phyloP scores from a whole-genome alignment of 495 filamentous ascomycete species.

The Daldinia bambusicola region DNA sequence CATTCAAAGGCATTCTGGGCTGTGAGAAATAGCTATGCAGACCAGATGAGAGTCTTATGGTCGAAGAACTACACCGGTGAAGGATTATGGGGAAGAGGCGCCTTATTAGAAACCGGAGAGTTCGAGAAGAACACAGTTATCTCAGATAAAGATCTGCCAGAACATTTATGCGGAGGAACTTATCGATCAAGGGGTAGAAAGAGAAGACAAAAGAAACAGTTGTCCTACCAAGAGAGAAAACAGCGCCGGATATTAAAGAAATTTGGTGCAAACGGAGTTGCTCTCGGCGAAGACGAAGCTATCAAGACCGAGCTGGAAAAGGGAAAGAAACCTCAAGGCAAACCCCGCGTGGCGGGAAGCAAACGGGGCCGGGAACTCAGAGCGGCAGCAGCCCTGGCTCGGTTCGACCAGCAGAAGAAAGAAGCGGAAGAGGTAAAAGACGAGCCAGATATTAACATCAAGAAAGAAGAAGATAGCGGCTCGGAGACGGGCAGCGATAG shows the following conservation, averaged over 20 bases:
- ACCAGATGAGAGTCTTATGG: constrained; percentile 72
- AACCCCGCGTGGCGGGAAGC: constrained; percentile 77
- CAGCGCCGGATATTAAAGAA: constrained; percentile 75
- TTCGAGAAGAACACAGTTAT: constrained; percentile 64
- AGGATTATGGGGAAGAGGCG: constrained; percentile 78
- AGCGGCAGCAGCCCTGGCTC: constrained; percentile 77
- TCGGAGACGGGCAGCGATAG: constrained; percentile 55
- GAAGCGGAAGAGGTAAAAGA: constrained; percentile 53
- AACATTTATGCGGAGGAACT: constrained; percentile 75
- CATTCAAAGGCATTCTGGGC: constrained; percentile 78
- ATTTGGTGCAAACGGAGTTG: constrained; percentile 73
- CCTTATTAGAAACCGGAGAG: constrained; percentile 65
- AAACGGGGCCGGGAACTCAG: constrained; percentile 76
- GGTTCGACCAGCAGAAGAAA: constrained; percentile 70
- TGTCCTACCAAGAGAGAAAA: constrained; percentile 70
- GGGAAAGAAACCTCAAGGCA: constrained; percentile 66
- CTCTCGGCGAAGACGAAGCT: constrained; percentile 73
- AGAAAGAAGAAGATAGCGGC: constrained; percentile 48
- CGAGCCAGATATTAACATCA: constrained; percentile 46
- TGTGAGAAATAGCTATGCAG: constrained; percentile 72
- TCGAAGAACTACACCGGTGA: constrained; percentile 74
- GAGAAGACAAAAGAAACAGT: constrained; percentile 61
- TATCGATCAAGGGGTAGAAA: constrained; percentile 65
- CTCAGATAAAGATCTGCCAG: constrained; percentile 65
- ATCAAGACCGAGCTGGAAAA: constrained; percentile 71